Evolutionary conservation across 176 grass and related monocot genomes (phyloP).

Genomic region (Musa acuminata): DNA sequence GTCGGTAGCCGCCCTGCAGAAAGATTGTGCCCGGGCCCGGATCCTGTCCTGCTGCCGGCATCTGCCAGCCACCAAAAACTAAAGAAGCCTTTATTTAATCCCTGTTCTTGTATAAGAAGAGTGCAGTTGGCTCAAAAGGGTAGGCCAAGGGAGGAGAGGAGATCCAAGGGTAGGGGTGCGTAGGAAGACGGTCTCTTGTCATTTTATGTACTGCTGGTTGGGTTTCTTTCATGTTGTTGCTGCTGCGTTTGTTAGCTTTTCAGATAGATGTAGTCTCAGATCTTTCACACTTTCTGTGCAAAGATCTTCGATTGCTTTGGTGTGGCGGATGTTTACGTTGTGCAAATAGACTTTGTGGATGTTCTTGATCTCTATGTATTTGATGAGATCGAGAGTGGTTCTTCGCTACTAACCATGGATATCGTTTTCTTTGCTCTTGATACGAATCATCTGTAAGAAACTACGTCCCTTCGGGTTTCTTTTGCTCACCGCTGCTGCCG

Average conservation of each 20-base stretch:
- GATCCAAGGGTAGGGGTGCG: background rate
- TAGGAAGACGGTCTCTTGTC: too few relatives aligned
- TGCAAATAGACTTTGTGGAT: background rate
- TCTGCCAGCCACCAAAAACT: background rate
- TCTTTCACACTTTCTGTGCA: background rate
- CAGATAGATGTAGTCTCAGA: background rate
- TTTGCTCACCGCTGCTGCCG: background rate
- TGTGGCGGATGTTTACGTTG: background rate
- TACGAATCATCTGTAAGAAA: background rate
- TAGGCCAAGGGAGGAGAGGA: background rate
- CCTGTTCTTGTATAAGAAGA: background rate
- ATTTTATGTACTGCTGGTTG: background rate
- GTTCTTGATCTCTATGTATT: background rate
- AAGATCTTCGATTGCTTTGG: background rate
- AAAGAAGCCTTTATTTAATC: background rate
- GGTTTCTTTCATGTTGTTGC: background rate
- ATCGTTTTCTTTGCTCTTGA: background rate
- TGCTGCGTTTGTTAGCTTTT: too few relatives aligned
- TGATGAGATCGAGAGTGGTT: background rate
- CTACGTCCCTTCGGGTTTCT: background rate
- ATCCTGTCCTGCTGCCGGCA: background rate
- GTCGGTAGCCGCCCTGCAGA: constrained; percentile 55
- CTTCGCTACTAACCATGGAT: background rate
- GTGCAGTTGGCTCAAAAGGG: background rate
- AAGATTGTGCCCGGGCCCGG: constrained; percentile 32